Percentiles rank a stretch among this genome's conserved stretches.
Conservation (phyloP, 495 filamentous ascomycete species). For the Aspergillus ostianus region DNA sequence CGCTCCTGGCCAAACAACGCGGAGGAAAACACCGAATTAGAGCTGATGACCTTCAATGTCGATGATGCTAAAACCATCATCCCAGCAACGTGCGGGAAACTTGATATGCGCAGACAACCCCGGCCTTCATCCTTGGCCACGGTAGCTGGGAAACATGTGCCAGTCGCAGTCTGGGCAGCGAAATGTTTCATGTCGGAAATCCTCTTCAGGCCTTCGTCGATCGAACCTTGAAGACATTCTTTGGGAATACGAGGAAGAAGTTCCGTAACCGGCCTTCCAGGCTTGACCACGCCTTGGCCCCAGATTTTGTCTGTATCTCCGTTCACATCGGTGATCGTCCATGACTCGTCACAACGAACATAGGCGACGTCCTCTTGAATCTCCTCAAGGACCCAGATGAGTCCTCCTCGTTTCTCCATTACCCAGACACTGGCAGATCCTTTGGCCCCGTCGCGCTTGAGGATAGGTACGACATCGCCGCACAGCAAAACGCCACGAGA, state of each 20-base stretch:
- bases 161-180: slow-evolving; percentile 70
- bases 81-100: slow-evolving; percentile 94
- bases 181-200: slow-evolving; percentile 72
- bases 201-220: slow-evolving; percentile 66
- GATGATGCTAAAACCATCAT: slow-evolving; percentile 85
- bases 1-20: slow-evolving; percentile 85
- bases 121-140: slow-evolving; percentile 66
- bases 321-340: slow-evolving; percentile 61
- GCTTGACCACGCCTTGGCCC: slow-evolving; percentile 64
- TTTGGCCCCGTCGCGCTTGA: slow-evolving; percentile 86
- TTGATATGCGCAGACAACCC: slow-evolving; percentile 74
- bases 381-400: slow-evolving; percentile 98
- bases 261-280: slow-evolving; percentile 68
- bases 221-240: slow-evolving; percentile 58
- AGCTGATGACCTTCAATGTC: slow-evolving; percentile 77
- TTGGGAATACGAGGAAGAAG: slow-evolving; percentile 82
- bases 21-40: slow-evolving; percentile 90
- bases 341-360: slow-evolving; percentile 69
- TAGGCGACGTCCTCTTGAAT: slow-evolving; percentile 90
- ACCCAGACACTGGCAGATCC: slow-evolving; percentile 97
- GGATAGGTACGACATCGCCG: slow-evolving; percentile 94
- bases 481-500: slow-evolving; percentile 91
- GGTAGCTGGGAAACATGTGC: slow-evolving; percentile 74
- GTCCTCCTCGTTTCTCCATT: slow-evolving; percentile 88
- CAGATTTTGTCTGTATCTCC: slow-evolving; percentile 77